Evolutionary conservation across 148 eudicot species (phyloP).

Genomic region (Drosera capensis): DNA sequence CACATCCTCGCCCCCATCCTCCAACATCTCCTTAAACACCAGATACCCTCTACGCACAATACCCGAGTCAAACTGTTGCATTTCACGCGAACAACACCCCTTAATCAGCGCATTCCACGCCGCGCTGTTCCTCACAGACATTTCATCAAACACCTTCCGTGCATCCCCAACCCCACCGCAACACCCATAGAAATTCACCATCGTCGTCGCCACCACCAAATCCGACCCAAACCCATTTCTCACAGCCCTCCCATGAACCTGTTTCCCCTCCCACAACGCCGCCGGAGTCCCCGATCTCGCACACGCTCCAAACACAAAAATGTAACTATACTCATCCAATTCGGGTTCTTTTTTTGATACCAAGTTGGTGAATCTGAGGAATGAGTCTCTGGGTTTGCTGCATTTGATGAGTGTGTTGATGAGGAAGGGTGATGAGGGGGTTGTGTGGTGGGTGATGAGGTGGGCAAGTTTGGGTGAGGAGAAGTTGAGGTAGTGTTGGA

Average conservation of each 20-base stretch:
- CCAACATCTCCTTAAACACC: slow-evolving; percentile 31
- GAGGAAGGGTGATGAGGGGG: too few relatives aligned
- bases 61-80: not conserved
- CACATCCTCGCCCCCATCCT: slow-evolving; percentile 8
- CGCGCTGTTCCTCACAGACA: slow-evolving; percentile 27
- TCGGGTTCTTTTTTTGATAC: too few relatives aligned
- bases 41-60: slow-evolving; percentile 18
- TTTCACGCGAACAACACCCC: slow-evolving; percentile 35
- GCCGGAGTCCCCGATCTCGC: slow-evolving; percentile 22
- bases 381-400: slow-evolving; percentile 26
- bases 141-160: slow-evolving; percentile 45
- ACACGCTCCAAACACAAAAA: slow-evolving; percentile 49
- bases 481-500: slow-evolving; percentile 19
- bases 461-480: too few relatives aligned
- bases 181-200: slow-evolving; percentile 35
- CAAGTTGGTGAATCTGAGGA: slow-evolving; percentile 32
- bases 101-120: slow-evolving; percentile 58
- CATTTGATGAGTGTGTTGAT: slow-evolving; percentile 41
- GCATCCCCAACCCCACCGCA: slow-evolving; percentile 19
- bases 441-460: slow-evolving; percentile 12
- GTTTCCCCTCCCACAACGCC: slow-evolving; percentile 31
- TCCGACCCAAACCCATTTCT: slow-evolving; percentile 22
- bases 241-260: slow-evolving; percentile 25
- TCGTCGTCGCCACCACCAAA: slow-evolving; percentile 27
- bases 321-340: too few relatives aligned